Percentiles rank a stretch among this genome's conserved stretches.
phyloP scores from a whole-genome alignment of 257 asterid species.

The Misopates orontium region DNA sequence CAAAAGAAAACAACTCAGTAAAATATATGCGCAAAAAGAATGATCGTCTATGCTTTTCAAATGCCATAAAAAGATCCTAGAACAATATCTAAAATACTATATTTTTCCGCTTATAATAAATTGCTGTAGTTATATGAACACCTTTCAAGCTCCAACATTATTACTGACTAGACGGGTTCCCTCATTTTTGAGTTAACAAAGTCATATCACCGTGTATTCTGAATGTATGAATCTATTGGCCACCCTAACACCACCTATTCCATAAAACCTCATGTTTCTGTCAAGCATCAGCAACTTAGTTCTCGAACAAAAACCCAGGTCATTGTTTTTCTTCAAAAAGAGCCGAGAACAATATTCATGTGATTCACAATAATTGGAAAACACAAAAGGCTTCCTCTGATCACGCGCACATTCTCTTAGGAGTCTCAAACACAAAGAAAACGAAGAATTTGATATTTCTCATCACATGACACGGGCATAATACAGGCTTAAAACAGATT shows the following conservation, averaged over 20 bases:
- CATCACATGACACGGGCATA: no score
- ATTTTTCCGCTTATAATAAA: neutral
- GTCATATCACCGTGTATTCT: neutral
- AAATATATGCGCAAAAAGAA: neutral
- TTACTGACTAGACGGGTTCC: neutral
- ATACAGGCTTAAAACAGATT: no score
- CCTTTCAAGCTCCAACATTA: neutral
- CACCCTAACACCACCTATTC: constrained; percentile 13
- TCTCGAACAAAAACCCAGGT: no score
- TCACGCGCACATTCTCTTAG: constrained; percentile 1
- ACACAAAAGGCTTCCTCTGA: neutral
- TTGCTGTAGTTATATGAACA: neutral
- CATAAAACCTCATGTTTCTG: neutral
- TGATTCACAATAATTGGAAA: neutral
- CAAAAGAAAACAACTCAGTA: neutral
- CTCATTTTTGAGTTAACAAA: neutral
- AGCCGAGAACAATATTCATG: neutral
- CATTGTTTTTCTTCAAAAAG: no score
- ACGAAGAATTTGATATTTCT: neutral
- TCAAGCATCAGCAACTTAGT: neutral
- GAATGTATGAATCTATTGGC: constrained; percentile 6
- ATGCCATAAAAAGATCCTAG: neutral
- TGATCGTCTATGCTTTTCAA: neutral
- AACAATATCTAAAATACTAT: no score
- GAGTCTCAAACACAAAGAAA: constrained; percentile 26